phyloP scores from a whole-genome alignment of 805 yeast species.

The Lipomyces orientalis region DNA sequence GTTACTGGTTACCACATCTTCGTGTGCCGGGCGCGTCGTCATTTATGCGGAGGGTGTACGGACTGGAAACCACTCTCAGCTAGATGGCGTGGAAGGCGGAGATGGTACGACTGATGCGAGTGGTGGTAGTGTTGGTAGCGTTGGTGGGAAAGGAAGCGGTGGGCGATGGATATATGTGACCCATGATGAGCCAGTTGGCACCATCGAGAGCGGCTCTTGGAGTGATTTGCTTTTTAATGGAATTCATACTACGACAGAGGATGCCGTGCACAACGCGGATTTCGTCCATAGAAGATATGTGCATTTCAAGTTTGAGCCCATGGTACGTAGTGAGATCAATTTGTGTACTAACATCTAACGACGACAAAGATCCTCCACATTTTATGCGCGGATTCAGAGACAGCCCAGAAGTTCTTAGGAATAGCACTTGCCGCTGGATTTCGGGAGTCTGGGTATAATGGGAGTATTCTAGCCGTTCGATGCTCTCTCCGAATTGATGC shows the following conservation, averaged over 20 bases:
- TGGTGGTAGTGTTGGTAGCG: constrained; percentile 45
- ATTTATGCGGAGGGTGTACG: constrained; percentile 80
- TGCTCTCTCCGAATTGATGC: constrained; percentile 75
- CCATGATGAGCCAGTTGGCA: constrained; percentile 54
- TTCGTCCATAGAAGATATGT: constrained; percentile 48
- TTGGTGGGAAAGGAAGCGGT: constrained; percentile 85
- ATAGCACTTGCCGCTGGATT: constrained; percentile 85
- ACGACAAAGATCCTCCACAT: constrained; percentile 66
- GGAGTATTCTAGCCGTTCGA: constrained; percentile 76
- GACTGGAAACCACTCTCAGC: constrained; percentile 32
- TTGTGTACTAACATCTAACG: not conserved
- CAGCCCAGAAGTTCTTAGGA: constrained; percentile 67
- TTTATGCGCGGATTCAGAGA: constrained; percentile 65
- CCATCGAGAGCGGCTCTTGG: constrained; percentile 27
- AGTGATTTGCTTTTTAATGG: constrained; percentile 41
- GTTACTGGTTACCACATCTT: constrained; percentile 83
- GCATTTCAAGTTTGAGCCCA: constrained; percentile 81
- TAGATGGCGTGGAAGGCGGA: not conserved
- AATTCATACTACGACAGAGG: constrained; percentile 37
- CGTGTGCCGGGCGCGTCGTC: constrained; percentile 86
- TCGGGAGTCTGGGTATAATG: constrained; percentile 86
- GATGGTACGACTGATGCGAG: constrained; percentile 10
- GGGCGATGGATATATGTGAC: constrained; percentile 85
- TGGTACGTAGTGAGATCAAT: constrained; percentile 43
- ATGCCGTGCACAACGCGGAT: not conserved